These are phyloP conservation scores for Epichloe brachyelytri DNA, from an alignment of 2,329 filamentous ascomycete genomes.

Conservation along the genomic window DNA sequence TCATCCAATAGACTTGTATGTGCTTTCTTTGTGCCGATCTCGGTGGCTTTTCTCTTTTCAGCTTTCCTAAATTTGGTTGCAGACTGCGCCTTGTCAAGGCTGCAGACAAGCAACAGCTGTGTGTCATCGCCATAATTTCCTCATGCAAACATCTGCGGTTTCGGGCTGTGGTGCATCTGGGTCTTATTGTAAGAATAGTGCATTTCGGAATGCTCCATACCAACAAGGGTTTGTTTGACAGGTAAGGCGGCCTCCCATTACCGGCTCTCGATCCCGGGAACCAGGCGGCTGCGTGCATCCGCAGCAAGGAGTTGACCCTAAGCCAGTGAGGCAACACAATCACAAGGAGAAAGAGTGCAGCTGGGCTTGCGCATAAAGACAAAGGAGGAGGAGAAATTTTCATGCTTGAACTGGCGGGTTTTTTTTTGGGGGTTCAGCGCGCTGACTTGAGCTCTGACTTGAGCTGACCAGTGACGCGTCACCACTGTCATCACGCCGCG, in stretches of 20 bases:
- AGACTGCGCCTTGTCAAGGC: neutral
- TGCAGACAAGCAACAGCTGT: neutral
- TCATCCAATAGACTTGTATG: slow-evolving; percentile 46
- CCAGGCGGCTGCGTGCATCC: neutral
- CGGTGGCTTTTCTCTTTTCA: neutral
- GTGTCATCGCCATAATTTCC: neutral
- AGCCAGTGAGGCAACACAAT: neutral
- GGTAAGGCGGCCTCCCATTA: neutral
- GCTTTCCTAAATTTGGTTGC: neutral
- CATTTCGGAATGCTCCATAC: neutral
- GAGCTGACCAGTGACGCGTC: neutral
- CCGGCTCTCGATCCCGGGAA: neutral
- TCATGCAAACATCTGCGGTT: neutral
- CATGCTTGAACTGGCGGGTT: neutral
- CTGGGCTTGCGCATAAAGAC: neutral
- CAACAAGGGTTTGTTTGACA: neutral
- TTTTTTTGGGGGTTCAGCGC: neutral
- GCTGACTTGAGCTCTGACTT: neutral
- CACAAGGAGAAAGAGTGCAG: neutral
- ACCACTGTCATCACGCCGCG: neutral
- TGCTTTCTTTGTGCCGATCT: slow-evolving; percentile 14
- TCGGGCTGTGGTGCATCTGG: neutral
- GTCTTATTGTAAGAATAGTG: neutral
- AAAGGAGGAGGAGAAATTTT: neutral
- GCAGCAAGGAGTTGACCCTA: neutral